A percentile compares a stretch with the other conserved stretches of the same genome.
These are phyloP conservation scores for Trametes cinnabarina DNA, from an alignment of 768 basidiomycete species.

Conservation along the genomic window DNA sequence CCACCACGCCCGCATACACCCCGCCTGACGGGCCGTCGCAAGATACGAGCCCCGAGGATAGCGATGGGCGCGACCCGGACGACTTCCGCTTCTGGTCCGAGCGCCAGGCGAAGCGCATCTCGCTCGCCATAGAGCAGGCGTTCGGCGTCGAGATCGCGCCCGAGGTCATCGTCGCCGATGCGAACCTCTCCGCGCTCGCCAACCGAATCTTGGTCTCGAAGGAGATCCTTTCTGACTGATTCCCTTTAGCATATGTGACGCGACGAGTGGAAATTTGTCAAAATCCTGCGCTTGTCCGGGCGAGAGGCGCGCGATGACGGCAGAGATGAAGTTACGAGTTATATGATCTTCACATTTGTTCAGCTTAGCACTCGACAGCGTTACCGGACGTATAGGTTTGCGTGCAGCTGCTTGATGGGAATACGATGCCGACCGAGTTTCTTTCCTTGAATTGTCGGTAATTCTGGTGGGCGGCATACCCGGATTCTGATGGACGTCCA, in stretches of 20 bases:
- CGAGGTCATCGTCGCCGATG: constrained; percentile 91
- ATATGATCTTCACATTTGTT: too few species aligned
- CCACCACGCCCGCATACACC: background rate
- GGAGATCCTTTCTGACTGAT: constrained; percentile 23
- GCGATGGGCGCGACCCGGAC: constrained; percentile 68
- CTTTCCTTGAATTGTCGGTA: too few species aligned
- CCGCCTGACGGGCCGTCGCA: constrained; percentile 10
- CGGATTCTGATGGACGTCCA: background rate
- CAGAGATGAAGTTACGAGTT: too few species aligned
- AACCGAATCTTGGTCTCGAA: constrained; percentile 79
- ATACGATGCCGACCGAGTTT: too few species aligned
- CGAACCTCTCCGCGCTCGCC: constrained; percentile 83
- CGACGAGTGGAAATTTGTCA: background rate
- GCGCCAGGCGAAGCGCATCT: constrained; percentile 87
- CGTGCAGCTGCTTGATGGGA: too few species aligned
- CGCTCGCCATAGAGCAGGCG: constrained; percentile 69
- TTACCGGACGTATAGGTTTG: too few species aligned
- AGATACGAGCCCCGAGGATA: constrained; percentile 30
- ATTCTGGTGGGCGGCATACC: background rate
- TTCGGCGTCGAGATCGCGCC: constrained; percentile 88
- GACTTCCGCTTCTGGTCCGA: constrained; percentile 96
- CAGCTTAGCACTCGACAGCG: too few species aligned
- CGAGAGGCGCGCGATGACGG: too few species aligned
- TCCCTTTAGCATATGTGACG: background rate
- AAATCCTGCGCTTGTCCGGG: background rate